These are phyloP conservation scores for Aspergillus indologenus DNA, from an alignment of 495 filamentous ascomycete genomes.

Conservation along the genomic window DNA sequence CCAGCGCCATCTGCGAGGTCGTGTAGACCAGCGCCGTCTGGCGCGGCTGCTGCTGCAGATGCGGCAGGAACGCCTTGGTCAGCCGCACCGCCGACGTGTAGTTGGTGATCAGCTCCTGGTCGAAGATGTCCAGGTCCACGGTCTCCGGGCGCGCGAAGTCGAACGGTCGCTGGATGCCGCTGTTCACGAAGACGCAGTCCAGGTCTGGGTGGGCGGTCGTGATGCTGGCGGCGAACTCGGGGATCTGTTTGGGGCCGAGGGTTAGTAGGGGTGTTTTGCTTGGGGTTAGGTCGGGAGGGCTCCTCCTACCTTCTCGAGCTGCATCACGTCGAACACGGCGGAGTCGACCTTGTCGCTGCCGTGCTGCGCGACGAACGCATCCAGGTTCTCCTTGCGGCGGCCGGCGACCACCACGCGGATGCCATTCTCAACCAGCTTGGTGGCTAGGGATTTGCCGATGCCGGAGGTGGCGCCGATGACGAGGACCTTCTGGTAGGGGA, in stretches of 20 bases:
- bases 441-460: constrained; percentile 65
- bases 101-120: constrained; percentile 63
- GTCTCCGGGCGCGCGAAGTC: constrained; percentile 61
- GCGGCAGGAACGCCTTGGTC: constrained; percentile 60
- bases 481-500: constrained; percentile 62
- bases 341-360: constrained; percentile 51
- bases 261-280: too few species aligned
- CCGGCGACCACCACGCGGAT: constrained; percentile 61
- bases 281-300: too few species aligned
- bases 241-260: constrained; percentile 26
- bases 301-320: constrained; percentile 60
- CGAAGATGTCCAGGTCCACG: constrained; percentile 54
- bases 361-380: constrained; percentile 58
- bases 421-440: constrained; percentile 58
- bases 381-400: constrained; percentile 62
- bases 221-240: constrained; percentile 34
- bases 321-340: constrained; percentile 61
- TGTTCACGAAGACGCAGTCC: constrained; percentile 42
- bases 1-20: constrained; percentile 41
- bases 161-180: constrained; percentile 48
- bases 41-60: constrained; percentile 49
- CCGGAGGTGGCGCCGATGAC: constrained; percentile 70
- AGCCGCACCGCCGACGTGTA: constrained; percentile 63
- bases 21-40: constrained; percentile 39
- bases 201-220: constrained; percentile 53